Percentiles rank a stretch among this genome's conserved stretches.
Evolutionary conservation across 1,284 basidiomycete species (phyloP).

Genomic region (Fomes fomentarius): DNA sequence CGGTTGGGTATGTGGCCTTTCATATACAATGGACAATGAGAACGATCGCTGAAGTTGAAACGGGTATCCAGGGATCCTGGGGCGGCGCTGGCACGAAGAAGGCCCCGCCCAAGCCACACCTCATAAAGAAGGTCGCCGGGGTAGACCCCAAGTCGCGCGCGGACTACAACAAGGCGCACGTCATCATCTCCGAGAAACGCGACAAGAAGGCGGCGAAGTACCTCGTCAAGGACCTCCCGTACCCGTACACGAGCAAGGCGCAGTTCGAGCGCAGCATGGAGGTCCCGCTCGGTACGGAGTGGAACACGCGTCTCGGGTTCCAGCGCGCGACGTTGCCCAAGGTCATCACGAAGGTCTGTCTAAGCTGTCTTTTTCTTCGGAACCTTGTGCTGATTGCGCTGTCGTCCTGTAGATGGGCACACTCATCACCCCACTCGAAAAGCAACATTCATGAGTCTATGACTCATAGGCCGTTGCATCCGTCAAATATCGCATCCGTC

Average conservation of each 20-base stretch:
- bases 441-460: conserved; percentile 19
- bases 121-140: conserved; percentile 83
- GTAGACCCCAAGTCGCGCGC: conserved; percentile 78
- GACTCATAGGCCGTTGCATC: too few relatives aligned
- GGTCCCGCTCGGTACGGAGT: conserved; percentile 85
- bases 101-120: conserved; percentile 58
- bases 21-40: background rate
- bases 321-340: conserved; percentile 84
- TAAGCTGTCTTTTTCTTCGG: too few relatives aligned
- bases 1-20: conserved; percentile 79
- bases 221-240: conserved; percentile 87
- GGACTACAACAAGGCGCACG: conserved; percentile 83
- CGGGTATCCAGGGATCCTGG: conserved; percentile 80
- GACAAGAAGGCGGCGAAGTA: conserved; percentile 95
- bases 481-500: too few relatives aligned
- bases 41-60: background rate
- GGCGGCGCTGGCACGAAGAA: conserved; percentile 77
- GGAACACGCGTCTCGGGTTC: conserved; percentile 91
- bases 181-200: conserved; percentile 93
- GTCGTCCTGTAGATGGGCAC: conserved; percentile 37
- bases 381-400: too few relatives aligned
- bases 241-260: conserved; percentile 86
- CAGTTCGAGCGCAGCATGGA: conserved; percentile 89
- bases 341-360: conserved; percentile 81
- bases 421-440: conserved; percentile 36